phyloP scores from a whole-genome alignment of 1,284 basidiomycete genomes.

The Heterobasidion parviporum region DNA sequence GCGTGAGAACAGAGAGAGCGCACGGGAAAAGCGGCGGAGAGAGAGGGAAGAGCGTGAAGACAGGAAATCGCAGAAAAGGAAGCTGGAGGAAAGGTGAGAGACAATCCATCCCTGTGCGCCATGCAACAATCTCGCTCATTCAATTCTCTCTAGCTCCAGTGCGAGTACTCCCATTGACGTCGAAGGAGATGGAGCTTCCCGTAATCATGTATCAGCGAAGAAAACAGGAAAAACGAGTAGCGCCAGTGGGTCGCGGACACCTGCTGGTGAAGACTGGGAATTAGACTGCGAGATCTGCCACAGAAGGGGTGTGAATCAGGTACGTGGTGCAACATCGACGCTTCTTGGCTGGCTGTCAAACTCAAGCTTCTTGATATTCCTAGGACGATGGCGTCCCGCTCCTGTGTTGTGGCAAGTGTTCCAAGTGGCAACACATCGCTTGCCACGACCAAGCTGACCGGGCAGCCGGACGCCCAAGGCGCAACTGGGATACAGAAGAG shows the following conservation, averaged over 20 bases:
- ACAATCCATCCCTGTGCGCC: constrained; percentile 10
- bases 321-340: constrained; percentile 23
- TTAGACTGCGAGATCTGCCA: constrained; percentile 80
- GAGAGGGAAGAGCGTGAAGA: constrained; percentile 42
- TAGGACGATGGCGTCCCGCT: constrained; percentile 73
- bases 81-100: constrained; percentile 6
- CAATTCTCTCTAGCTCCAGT: not conserved
- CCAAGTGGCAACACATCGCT: constrained; percentile 77
- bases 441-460: constrained; percentile 66
- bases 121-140: not conserved
- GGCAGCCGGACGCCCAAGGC: constrained; percentile 44
- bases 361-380: constrained; percentile 1
- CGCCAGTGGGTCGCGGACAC: constrained; percentile 36
- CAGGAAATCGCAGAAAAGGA: constrained; percentile 13
- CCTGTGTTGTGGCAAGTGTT: constrained; percentile 73
- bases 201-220: not conserved
- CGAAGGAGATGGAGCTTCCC: constrained; percentile 2
- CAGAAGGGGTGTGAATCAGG: constrained; percentile 60
- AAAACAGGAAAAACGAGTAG: not conserved
- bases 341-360: not conserved
- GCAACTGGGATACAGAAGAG: constrained; percentile 67
- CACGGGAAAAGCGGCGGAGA: constrained; percentile 40
- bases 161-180: constrained; percentile 8
- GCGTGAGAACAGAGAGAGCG: constrained; percentile 46
- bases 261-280: constrained; percentile 63